phyloP scores from a whole-genome alignment of 306 rosid genomes.

The Prunus mume region DNA sequence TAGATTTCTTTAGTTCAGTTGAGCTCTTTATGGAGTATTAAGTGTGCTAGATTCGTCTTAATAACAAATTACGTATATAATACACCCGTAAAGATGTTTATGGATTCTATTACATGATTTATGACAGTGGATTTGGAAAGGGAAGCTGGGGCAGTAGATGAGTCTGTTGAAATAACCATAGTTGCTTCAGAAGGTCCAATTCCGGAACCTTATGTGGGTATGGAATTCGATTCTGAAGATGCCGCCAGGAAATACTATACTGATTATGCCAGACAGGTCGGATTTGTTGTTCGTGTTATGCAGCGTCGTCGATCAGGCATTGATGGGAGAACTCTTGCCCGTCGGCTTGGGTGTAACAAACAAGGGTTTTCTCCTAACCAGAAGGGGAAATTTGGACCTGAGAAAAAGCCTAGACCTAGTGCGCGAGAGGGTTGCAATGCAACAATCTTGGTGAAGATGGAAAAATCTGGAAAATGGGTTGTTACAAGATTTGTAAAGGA shows the following conservation, averaged over 20 bases:
- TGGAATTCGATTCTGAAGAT: conserved; percentile 90
- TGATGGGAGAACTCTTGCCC: conserved; percentile 92
- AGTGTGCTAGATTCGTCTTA: neutral
- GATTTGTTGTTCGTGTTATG: conserved; percentile 81
- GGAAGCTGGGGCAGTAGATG: conserved; percentile 38
- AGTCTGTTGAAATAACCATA: conserved; percentile 42
- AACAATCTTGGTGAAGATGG: conserved; percentile 86
- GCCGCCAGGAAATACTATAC: conserved; percentile 64
- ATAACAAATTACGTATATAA: conserved; percentile 3
- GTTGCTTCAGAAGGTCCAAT: conserved; percentile 40
- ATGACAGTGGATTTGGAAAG: conserved; percentile 58
- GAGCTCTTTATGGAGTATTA: neutral
- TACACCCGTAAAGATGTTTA: conserved; percentile 17
- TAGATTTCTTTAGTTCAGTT: neutral
- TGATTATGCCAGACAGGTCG: conserved; percentile 72
- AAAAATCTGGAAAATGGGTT: conserved; percentile 89
- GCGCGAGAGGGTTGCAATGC: conserved; percentile 98
- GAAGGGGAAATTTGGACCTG: conserved; percentile 49
- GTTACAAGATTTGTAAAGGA: conserved; percentile 83
- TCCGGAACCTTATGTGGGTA: conserved; percentile 73
- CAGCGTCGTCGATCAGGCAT: conserved; percentile 83
- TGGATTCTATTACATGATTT: conserved; percentile 20
- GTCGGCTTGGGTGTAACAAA: conserved; percentile 91
- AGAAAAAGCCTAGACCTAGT: conserved; percentile 71
- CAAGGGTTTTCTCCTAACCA: conserved; percentile 85